A percentile compares a stretch with the other conserved stretches of the same genome.
Evolutionary conservation across 2,329 filamentous ascomycete species (phyloP).

Genomic region (Xylogone sp.): DNA sequence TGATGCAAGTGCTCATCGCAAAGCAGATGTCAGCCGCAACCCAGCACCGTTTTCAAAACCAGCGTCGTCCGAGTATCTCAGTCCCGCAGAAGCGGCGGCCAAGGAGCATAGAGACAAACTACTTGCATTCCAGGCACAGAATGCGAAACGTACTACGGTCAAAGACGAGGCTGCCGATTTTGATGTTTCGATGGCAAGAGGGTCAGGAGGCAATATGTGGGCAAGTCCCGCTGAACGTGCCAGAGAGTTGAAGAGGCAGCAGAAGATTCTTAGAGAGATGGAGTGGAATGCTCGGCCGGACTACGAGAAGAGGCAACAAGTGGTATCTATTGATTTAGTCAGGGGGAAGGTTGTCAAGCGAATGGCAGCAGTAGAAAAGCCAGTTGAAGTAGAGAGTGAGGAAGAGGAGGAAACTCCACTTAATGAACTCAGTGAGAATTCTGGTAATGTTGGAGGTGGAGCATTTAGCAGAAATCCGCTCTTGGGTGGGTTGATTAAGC

Average conservation of each 20-base stretch:
- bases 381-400: slow-evolving; percentile 15
- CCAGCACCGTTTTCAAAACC: slow-evolving; percentile 57
- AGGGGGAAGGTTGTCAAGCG: slow-evolving; percentile 52
- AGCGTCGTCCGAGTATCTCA: slow-evolving; percentile 12
- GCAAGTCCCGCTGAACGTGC: slow-evolving; percentile 65
- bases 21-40: slow-evolving; percentile 59
- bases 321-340: slow-evolving; percentile 66
- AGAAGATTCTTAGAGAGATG: slow-evolving; percentile 63
- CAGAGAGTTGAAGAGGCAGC: slow-evolving; percentile 65
- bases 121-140: slow-evolving; percentile 65
- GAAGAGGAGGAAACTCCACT: slow-evolving; percentile 19
- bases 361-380: slow-evolving; percentile 23
- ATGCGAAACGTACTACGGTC: slow-evolving; percentile 64
- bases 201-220: slow-evolving; percentile 58
- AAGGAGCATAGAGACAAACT: slow-evolving; percentile 64
- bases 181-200: slow-evolving; percentile 46
- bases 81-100: slow-evolving; percentile 41
- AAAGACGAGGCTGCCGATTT: slow-evolving; percentile 67
- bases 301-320: slow-evolving; percentile 66
- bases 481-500: slow-evolving; percentile 29
- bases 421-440: slow-evolving; percentile 6
- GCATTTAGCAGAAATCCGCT: slow-evolving; percentile 32
- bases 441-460: slow-evolving; percentile 18
- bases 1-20: slow-evolving; percentile 68
- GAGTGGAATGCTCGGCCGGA: slow-evolving; percentile 66